Evolutionary conservation across 257 asterid species (phyloP).

Genomic region (Hygrophila difformis): DNA sequence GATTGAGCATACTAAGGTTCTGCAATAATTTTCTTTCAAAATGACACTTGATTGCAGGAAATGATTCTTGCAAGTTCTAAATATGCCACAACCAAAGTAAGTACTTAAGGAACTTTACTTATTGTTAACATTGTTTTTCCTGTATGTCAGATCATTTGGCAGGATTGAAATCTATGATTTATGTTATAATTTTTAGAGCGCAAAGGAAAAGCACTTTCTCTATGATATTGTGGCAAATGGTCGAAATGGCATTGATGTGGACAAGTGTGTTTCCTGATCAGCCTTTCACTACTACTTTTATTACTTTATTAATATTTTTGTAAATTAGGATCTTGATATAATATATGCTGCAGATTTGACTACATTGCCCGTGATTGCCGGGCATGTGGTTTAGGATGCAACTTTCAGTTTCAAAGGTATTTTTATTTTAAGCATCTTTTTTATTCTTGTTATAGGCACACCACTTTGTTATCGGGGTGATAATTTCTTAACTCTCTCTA

Average conservation of each 20-base stretch:
- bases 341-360: constrained; percentile 59
- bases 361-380: constrained; percentile 81
- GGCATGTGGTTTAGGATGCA: constrained; percentile 94
- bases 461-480: constrained; percentile 4
- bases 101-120: constrained; percentile 15
- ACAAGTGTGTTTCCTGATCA: constrained; percentile 62
- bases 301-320: neutral
- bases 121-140: constrained; percentile 17
- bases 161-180: constrained; percentile 17
- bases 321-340: too few species aligned
- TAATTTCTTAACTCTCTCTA: neutral
- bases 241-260: constrained; percentile 92
- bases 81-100: constrained; percentile 38
- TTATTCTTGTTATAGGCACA: constrained; percentile 7
- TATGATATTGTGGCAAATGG: constrained; percentile 98
- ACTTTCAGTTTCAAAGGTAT: constrained; percentile 83
- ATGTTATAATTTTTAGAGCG: constrained; percentile 40
- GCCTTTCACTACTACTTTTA: constrained; percentile 1
- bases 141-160: constrained; percentile 9
- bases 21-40: constrained; percentile 8
- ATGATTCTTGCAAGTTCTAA: constrained; percentile 83
- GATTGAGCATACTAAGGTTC: too few species aligned
- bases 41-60: constrained; percentile 44
- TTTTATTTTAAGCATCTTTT: constrained; percentile 11
- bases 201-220: constrained; percentile 67